Evolutionary conservation across 2,329 filamentous ascomycete genomes (phyloP).

Genomic region (Diaporthe sp.): DNA sequence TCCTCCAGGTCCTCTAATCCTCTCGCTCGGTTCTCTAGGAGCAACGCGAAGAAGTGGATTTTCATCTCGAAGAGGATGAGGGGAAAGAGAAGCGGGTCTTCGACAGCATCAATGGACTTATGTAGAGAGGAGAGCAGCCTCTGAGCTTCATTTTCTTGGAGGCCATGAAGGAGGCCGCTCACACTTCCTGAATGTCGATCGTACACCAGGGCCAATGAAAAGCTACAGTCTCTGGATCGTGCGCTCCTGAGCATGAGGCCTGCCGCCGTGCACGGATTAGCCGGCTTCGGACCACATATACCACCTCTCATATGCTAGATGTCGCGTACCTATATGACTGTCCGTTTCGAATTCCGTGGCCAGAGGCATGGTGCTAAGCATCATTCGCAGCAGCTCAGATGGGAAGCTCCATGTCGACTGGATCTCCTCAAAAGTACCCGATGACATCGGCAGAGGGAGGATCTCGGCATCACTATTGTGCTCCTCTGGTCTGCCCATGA

Average conservation of each 20-base stretch:
- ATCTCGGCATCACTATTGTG: not conserved
- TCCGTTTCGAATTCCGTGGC: not conserved
- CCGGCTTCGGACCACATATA: not conserved
- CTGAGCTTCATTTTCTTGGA: not conserved
- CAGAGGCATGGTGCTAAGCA: not conserved
- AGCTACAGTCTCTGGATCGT: not conserved
- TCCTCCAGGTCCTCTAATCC: not conserved
- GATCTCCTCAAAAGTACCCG: not conserved
- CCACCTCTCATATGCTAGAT: not conserved
- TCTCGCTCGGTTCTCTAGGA: not conserved
- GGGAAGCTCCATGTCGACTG: not conserved
- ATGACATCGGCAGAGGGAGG: not conserved
- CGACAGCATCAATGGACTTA: not conserved
- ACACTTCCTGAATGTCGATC: not conserved
- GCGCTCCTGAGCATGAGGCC: not conserved
- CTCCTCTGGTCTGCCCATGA: not conserved
- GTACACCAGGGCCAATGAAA: not conserved
- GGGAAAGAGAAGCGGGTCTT: not conserved
- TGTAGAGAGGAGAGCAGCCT: not conserved
- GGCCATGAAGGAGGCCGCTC: not conserved
- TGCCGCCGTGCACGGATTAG: not conserved
- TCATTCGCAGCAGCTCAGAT: not conserved
- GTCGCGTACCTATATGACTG: not conserved
- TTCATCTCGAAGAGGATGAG: not conserved
- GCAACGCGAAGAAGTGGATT: not conserved